A percentile compares a stretch with the other conserved stretches of the same genome.
These are phyloP conservation scores for Rheum nobile DNA, from an alignment of 148 eudicot species.

Conservation along the genomic window DNA sequence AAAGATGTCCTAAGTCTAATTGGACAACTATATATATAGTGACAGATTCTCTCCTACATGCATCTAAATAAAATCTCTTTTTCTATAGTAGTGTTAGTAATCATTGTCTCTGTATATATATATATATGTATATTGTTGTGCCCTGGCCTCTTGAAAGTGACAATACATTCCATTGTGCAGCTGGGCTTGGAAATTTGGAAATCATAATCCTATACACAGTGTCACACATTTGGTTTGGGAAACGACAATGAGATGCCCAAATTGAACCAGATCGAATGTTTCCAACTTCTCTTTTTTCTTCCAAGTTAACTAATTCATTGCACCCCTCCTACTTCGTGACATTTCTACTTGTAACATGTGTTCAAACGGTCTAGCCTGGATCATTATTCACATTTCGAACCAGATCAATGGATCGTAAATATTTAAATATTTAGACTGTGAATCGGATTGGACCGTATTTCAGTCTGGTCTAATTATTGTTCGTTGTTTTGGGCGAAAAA, in stretches of 20 bases:
- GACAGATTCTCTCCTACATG: not conserved
- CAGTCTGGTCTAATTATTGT: too few species aligned
- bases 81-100: not conserved
- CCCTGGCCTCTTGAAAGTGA: conserved; percentile 1
- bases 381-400: too few species aligned
- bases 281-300: not conserved
- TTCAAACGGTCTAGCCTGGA: too few species aligned
- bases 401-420: too few species aligned
- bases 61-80: not conserved
- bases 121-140: not conserved
- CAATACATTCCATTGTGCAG: not conserved
- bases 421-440: too few species aligned
- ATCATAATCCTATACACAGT: not conserved
- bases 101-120: not conserved
- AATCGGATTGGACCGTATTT: too few species aligned
- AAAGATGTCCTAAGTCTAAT: too few species aligned
- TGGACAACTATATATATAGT: not conserved
- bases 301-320: not conserved
- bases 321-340: too few species aligned
- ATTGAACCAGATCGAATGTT: not conserved
- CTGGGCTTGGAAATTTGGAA: not conserved
- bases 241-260: conserved; percentile 5
- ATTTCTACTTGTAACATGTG: too few species aligned
- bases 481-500: too few species aligned
- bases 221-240: not conserved